A percentile compares a stretch with the other conserved stretches of the same genome.
Evolutionary conservation across 1,139 yeast species (phyloP).

Genomic region (Blastobotrys serpentis): DNA sequence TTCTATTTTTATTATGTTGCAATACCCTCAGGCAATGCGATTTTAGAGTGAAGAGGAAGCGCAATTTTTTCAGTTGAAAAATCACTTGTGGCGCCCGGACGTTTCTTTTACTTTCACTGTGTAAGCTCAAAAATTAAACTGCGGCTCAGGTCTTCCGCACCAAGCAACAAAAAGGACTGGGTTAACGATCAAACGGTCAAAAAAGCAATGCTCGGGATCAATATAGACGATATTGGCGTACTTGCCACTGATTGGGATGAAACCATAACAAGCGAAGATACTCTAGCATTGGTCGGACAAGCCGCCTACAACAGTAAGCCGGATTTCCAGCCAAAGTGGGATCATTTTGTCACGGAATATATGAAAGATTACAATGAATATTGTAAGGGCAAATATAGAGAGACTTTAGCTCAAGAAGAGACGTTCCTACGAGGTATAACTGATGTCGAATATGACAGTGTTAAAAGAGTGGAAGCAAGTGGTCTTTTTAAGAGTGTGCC

Average conservation of each 20-base stretch:
- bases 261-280: constrained; percentile 59
- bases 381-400: constrained; percentile 24
- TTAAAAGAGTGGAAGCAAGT: constrained; percentile 45
- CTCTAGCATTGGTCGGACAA: constrained; percentile 52
- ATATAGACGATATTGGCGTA: constrained; percentile 15
- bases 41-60: too few species aligned
- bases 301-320: constrained; percentile 49
- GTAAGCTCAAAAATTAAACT: too few species aligned
- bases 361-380: constrained; percentile 39
- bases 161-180: too few species aligned
- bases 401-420: constrained; percentile 42
- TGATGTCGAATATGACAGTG: constrained; percentile 52
- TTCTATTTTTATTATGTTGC: too few species aligned
- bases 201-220: constrained; percentile 3
- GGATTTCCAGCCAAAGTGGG: constrained; percentile 43
- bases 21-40: too few species aligned
- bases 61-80: too few species aligned
- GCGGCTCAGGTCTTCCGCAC: neutral
- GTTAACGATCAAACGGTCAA: too few species aligned
- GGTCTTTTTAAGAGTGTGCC: constrained; percentile 50
- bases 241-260: constrained; percentile 70
- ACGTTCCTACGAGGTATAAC: constrained; percentile 48
- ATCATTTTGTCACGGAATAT: constrained; percentile 49
- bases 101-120: too few species aligned
- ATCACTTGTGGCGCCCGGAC: too few species aligned